Evolutionary conservation across 208 protist genomes (phyloP), one percentile per base, ranked within the genome.

Genomic region (Herpetomonas muscarum): DNA sequence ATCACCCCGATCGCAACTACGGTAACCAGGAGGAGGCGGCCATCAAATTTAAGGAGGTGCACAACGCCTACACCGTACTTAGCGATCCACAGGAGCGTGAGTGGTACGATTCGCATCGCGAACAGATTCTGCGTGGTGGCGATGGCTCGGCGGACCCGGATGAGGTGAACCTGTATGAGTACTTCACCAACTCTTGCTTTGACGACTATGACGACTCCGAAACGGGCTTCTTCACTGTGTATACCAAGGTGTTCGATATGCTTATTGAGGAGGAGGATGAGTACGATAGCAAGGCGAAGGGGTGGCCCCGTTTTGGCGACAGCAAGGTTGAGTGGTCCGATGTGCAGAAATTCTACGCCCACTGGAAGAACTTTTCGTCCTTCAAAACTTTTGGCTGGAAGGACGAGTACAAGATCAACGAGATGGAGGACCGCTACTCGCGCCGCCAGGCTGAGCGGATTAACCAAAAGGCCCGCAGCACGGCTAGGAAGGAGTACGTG

Each of bases 1-100:
- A 92, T 39, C 92, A 97, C 66, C 92, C 92, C 15, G 92, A 97
- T 62, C 83, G 84, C 36, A 97, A 97, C 73, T 90, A 85, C 56
- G 83, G 77, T 26, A 88, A 91, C 62, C 71, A 76, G 41, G 81
- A 92, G 29, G 79, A 82, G 55, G 77, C 87, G 0, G 83, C 72
- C 15, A 48, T 67, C 13, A 68, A 60, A 62, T 97, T 97, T 57
- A 94, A 94, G 53, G 85, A 90, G 37, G 85, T 94, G 42, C 76
- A 92, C 42, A 92, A 97, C 48, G 92, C 92, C 10, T 97, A 97
- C 74, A 67, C 82, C 0, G 62, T 95, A 44, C 75, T 97, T 41
- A 88, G 76, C 57, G 89, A 97, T 61, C 51, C 78, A 10, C 54
- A 90, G 24, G 88, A 94, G 64, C 85, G 90, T 10, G 83, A 78